Conservation (phyloP, 1,284 basidiomycete genomes). For the Sporisorium sorghi region DNA sequence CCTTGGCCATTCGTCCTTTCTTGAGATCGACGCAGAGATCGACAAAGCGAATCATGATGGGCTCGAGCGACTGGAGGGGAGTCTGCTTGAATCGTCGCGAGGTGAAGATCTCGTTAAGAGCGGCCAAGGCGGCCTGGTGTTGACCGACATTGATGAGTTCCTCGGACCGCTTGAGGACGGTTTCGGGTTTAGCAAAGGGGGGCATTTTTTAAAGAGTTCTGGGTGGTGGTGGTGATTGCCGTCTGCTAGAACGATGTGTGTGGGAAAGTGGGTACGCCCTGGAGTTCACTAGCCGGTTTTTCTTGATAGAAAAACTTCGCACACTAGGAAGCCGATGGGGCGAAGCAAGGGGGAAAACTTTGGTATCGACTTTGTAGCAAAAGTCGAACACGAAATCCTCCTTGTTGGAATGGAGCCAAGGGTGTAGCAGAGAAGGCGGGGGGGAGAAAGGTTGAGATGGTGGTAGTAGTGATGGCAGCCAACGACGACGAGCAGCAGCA, state of each 20-base stretch:
- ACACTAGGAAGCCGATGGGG: constrained; percentile 53
- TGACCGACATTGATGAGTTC: constrained; percentile 91
- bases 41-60: constrained; percentile 89
- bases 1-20: constrained; percentile 91
- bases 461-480: constrained; percentile 31
- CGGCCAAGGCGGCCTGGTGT: constrained; percentile 86
- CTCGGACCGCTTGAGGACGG: constrained; percentile 87
- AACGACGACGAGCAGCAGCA: constrained; percentile 10
- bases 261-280: constrained; percentile 22
- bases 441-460: constrained; percentile 28
- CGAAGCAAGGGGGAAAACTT: constrained; percentile 47
- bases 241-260: constrained; percentile 45
- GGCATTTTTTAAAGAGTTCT: too few species aligned
- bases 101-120: constrained; percentile 89
- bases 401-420: constrained; percentile 14
- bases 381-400: constrained; percentile 39
- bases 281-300: constrained; percentile 51
- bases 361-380: constrained; percentile 15
- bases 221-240: constrained; percentile 21
- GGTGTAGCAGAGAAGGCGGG: constrained; percentile 50
- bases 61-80: constrained; percentile 87
- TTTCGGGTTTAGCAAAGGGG: constrained; percentile 89
- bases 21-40: constrained; percentile 96
- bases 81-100: constrained; percentile 95
- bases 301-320: constrained; percentile 27